Evolutionary conservation across 2,329 filamentous ascomycete species (phyloP).

Genomic region (Xylariaceae sp.): DNA sequence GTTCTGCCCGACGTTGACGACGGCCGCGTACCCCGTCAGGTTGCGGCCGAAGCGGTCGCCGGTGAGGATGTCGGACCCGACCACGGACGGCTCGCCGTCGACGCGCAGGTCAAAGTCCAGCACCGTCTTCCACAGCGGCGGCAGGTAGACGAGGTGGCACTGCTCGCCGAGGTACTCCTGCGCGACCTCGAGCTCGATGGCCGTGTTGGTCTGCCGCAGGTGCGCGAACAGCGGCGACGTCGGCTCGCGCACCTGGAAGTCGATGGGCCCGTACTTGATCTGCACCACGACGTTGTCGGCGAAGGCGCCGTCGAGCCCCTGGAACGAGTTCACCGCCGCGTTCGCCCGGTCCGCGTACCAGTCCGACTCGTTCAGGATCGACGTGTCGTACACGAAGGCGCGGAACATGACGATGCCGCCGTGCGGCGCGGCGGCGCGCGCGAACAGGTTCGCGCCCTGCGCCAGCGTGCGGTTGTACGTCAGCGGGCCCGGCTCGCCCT

Average conservation of each 20-base stretch:
- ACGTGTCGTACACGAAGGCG: slow-evolving; percentile 61
- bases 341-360: slow-evolving; percentile 65
- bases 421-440: slow-evolving; percentile 46
- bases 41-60: slow-evolving; percentile 51
- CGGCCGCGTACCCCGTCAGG: slow-evolving; percentile 56
- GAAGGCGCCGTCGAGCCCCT: slow-evolving; percentile 55
- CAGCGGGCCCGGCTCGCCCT: slow-evolving; percentile 62
- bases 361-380: slow-evolving; percentile 42
- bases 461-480: slow-evolving; percentile 64
- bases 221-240: slow-evolving; percentile 56
- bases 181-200: slow-evolving; percentile 59
- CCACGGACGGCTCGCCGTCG: slow-evolving; percentile 45
- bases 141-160: slow-evolving; percentile 58
- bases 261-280: slow-evolving; percentile 68
- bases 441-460: slow-evolving; percentile 63
- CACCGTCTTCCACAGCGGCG: slow-evolving; percentile 61
- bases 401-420: slow-evolving; percentile 62
- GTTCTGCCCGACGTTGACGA: slow-evolving; percentile 60
- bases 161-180: slow-evolving; percentile 69
- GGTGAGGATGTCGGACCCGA: slow-evolving; percentile 50
- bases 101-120: slow-evolving; percentile 60
- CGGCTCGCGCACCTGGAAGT: slow-evolving; percentile 66
- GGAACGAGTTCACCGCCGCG: slow-evolving; percentile 60
- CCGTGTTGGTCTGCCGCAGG: slow-evolving; percentile 34
- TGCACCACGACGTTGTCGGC: slow-evolving; percentile 65